Evolutionary conservation across 257 asterid genomes (phyloP), one percentile per base, ranked within the genome.

Genomic region (Eucommia ulmoides): DNA sequence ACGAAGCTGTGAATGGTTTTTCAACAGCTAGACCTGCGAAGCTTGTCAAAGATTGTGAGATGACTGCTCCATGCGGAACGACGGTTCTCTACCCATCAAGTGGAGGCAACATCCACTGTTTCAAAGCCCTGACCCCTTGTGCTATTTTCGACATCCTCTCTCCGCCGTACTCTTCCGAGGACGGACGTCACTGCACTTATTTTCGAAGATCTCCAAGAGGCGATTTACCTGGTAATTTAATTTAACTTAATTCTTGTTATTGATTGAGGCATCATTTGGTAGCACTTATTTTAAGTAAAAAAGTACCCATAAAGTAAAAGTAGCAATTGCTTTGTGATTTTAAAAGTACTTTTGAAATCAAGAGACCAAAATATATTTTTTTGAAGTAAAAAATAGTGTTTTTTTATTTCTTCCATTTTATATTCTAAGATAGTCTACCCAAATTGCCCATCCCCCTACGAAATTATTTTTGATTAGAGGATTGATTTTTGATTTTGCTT

Each of bases 71-170:
- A 14, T 81, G 87, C 46, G 94, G 66, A 50, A 79, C 99, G 10
- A 91, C 99, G 5, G 22, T 79, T 64, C 96, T 91, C 29, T 83
- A 81, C 54, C 99, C 99, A 25, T 76, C 71, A 18, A 64, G 72
- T 48, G 99, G 97, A 54, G 99, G 99, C 50, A 86, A 91, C 64
- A 81, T 91, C 70, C 99, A 91, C 58, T 79, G 79, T 76, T 91
- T 91, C 77, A 79, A 70, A 73, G 99, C 99, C 18, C 66, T 81
- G 48, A 79, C 85, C 52, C 99, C 96, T 20, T 91, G 99, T 44
- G 99, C 99, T 25, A 70, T 91, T 62, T 83, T 91, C 41, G 99
- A 91, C 69, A 91, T 91, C 68, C 95, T 91, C 53, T 87, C 84
- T 59, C 99, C 99, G 33, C 99, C 99, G 20, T 91, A 91, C 76